Conservation (phyloP, 345 rosid species). For the Populus davidiana region DNA sequence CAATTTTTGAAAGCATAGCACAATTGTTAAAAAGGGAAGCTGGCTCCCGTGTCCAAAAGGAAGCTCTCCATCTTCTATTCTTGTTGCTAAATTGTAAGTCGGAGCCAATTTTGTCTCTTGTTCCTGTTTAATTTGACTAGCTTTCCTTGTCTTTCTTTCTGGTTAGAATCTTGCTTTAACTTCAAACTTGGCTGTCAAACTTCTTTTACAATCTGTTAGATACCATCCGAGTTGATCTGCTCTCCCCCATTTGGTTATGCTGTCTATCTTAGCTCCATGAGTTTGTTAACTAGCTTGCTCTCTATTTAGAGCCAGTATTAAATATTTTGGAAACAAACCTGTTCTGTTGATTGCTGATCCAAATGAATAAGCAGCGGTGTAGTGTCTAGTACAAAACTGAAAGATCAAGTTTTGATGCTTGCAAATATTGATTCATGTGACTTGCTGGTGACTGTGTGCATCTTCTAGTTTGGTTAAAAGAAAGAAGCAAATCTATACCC, state of each 20-base stretch:
- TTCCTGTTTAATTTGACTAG: neutral
- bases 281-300: neutral
- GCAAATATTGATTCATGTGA: neutral
- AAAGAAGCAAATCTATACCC: neutral
- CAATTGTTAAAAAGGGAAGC: conserved; percentile 51
- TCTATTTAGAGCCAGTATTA: neutral
- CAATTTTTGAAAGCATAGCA: conserved; percentile 49
- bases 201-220: neutral
- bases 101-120: neutral
- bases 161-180: neutral
- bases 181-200: neutral
- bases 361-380: neutral
- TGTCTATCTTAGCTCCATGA: neutral
- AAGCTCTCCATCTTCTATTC: conserved; percentile 59
- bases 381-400: neutral
- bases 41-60: conserved; percentile 56
- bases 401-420: neutral
- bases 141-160: neutral
- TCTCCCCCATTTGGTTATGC: neutral
- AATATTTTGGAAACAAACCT: neutral
- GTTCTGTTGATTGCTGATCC: neutral
- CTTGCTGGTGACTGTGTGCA: neutral
- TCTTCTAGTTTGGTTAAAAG: neutral
- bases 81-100: conserved; percentile 74
- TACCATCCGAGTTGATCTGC: neutral